phyloP scores from a whole-genome alignment of 2,329 filamentous ascomycete genomes.

The Ascochyta fabae region DNA sequence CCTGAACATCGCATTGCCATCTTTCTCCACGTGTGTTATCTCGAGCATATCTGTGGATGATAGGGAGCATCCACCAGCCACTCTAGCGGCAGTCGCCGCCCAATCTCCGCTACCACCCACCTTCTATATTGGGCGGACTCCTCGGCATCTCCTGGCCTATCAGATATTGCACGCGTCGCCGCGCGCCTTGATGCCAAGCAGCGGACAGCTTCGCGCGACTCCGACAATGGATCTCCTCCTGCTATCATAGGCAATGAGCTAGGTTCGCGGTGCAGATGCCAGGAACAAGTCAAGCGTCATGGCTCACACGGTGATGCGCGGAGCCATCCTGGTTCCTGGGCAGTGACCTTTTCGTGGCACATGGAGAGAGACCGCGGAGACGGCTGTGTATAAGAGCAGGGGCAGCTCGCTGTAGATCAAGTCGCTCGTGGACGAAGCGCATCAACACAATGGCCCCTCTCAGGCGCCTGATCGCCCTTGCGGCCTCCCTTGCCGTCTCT shows the following conservation, averaged over 20 bases:
- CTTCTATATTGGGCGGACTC: constrained; percentile 12
- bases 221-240: constrained; percentile 8
- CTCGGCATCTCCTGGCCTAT: constrained; percentile 18
- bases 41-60: constrained; percentile 15
- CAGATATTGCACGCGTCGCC: constrained; percentile 13
- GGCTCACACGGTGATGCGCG: constrained; percentile 6
- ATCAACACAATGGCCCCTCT: constrained; percentile 23
- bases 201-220: constrained; percentile 14
- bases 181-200: constrained; percentile 13
- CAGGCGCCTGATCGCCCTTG: constrained; percentile 24
- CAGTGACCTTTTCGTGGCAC: background rate
- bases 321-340: constrained; percentile 9
- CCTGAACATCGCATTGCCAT: background rate
- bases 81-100: constrained; percentile 12
- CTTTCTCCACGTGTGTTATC: constrained; percentile 15
- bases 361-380: background rate
- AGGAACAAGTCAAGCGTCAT: constrained; percentile 18
- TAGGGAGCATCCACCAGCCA: constrained; percentile 10
- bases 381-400: constrained; percentile 7
- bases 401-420: constrained; percentile 7
- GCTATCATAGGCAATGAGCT: constrained; percentile 18
- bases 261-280: constrained; percentile 13
- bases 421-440: constrained; percentile 11
- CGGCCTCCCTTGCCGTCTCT: constrained; percentile 23
- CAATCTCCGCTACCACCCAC: constrained; percentile 14